Evolutionary conservation across 257 asterid species (phyloP), one percentile per base, ranked within the genome.

Genomic region (Fraxinus excelsior): DNA sequence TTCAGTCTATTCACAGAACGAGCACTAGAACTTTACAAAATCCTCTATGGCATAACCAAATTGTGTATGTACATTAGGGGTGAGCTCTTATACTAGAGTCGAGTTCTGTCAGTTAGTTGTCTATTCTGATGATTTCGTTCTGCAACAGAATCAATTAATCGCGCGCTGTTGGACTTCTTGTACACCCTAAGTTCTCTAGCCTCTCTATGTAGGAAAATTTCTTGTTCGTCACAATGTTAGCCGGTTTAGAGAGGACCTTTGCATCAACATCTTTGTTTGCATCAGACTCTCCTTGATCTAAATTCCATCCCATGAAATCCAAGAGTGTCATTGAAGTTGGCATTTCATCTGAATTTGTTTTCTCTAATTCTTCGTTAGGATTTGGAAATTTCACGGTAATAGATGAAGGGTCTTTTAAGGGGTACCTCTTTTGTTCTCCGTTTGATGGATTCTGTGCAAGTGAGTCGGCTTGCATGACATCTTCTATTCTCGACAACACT

Each of bases 141-240:
- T 76, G 79, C 78, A 69, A 12, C 67, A 78, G 58, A n/a, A 60
- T 53, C 23, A 4, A 68, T 84, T 83, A 94, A 88, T 90, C 97
- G 40, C 97, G 94, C 19, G 96, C 89, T 9, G 90, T 85, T n/a
- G 97, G 99, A 87, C 97, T 94, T 88, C 92, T 89, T 28, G 83
- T 62, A 74, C 91, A 93, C 25, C 93, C 97, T 80, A 92, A 83
- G 73, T 78, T 78, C 82, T 90, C 98, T 84, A 94, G 89, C 82
- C 81, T 79, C 76, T 87, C 89, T 74, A 85, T 83, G 86, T 91
- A 92, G 67, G 97, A 89, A 66, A 87, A 35, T 81, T 76, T 90
- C 88, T 87, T 91, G 90, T 71, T 84, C 75, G 91, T 76, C 73
- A 65, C 72, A 62, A 86, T 9, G 67, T 69, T 67, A 1, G 64